Evolutionary conservation across 2,329 filamentous ascomycete genomes (phyloP), one percentile per base, ranked within the genome.

Genomic region (Plectosphaerella sp.): DNA sequence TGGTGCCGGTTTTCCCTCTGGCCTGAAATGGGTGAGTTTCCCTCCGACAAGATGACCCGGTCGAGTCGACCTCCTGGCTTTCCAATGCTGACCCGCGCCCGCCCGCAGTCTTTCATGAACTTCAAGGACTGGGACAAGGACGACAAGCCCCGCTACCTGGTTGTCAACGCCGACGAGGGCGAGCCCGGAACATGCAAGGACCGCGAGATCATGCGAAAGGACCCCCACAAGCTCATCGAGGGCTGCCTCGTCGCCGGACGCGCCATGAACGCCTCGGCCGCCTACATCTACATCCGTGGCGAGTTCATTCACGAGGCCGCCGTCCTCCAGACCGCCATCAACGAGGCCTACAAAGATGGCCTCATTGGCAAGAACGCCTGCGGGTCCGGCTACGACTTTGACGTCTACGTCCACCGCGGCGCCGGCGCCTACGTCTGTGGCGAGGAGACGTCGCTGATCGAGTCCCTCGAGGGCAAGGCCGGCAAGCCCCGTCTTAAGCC

Each of bases 111-210:
- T 48, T 99, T 99, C 75, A 99, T 99, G 94, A 99, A 99, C 81
- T 92, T 93, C 80, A 97, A 97, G 76, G 94, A 91, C 65, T 99
- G 94, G 94, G 93, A 99, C 66, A 96, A 99, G 77, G 94, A 97
- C 71, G 88, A 74, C 64, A 96, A 96, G 75, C 94, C 94, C 59
- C 87, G 94, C 66, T 99, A 99, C 69, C 80, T 99, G 51, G 93
- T 99, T 56, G 91, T 99, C 77, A 99, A 99, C 67, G 94, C 94
- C 61, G 94, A 99, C 71, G 94, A 99, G 78, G 94, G 94, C 66
- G 94, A 99, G 75, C 94, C 94, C 28, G 94, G 94, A 72, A 99
- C 94, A 50, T 99, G 94, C 86, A 99, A 99, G 79, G 94, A 99
- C 73, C 88, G 94, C 68, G 94, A 99, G 74, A 99, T 99, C 62